phyloP scores from a whole-genome alignment of 371 early-diverging fungal species.

The Rhizomucor miehei region DNA sequence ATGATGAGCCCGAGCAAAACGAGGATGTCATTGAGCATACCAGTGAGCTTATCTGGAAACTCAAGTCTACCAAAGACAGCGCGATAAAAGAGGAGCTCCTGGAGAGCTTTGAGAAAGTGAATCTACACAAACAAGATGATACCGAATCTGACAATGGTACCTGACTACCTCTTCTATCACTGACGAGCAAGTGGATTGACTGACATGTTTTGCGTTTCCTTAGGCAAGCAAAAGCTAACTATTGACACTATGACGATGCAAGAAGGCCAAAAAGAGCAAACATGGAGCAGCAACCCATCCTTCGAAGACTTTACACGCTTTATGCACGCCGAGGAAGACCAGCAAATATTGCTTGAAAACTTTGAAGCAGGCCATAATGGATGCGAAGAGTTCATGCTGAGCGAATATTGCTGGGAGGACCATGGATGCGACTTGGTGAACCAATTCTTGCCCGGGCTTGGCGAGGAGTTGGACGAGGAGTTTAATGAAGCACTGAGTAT shows the following conservation, averaged over 20 bases:
- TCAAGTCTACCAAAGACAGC: constrained; percentile 32
- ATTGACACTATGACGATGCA: constrained; percentile 5
- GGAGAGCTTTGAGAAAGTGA: constrained; percentile 32
- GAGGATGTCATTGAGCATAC: constrained; percentile 18
- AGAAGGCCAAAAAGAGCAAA: neutral
- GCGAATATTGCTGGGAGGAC: constrained; percentile 70
- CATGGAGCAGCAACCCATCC: constrained; percentile 9
- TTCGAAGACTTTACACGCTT: constrained; percentile 56
- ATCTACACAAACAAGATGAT: constrained; percentile 9
- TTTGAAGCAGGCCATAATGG: constrained; percentile 12
- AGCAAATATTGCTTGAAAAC: neutral
- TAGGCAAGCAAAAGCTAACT: constrained; percentile 4
- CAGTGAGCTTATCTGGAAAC: constrained; percentile 24
- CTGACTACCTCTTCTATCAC: neutral
- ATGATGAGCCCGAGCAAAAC: constrained; percentile 1
- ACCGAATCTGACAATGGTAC: neutral
- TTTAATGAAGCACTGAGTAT: constrained; percentile 59
- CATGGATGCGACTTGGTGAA: constrained; percentile 62
- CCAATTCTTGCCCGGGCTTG: constrained; percentile 58
- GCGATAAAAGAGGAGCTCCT: constrained; percentile 29
- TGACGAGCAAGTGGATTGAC: neutral
- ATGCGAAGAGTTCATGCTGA: constrained; percentile 52
- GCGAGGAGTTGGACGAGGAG: constrained; percentile 59
- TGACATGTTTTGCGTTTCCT: no score
- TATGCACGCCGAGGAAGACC: constrained; percentile 32